phyloP scores from a whole-genome alignment of 1,139 yeast genomes.

The Kodamaea alishanica region DNA sequence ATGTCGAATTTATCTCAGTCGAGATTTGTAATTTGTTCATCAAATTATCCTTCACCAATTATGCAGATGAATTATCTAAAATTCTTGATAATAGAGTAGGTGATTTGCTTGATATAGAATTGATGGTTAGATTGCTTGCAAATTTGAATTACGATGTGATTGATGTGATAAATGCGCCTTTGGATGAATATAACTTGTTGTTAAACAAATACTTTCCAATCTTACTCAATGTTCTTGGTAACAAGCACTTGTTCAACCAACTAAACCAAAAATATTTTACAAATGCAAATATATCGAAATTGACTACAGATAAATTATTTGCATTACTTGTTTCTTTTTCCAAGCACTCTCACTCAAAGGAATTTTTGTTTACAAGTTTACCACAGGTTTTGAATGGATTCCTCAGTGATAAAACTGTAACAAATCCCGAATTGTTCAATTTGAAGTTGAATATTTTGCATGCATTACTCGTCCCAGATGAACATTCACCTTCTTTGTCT shows the following conservation, averaged over 20 bases:
- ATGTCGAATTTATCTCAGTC: slow-evolving; percentile 6
- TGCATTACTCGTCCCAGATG: slow-evolving; percentile 21
- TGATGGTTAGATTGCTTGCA: slow-evolving; percentile 26
- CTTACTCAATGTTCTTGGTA: slow-evolving; percentile 26
- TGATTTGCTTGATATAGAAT: slow-evolving; percentile 19
- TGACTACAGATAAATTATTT: slow-evolving; percentile 28
- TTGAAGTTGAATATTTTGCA: slow-evolving; percentile 25
- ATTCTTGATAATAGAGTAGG: neutral
- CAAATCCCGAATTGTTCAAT: slow-evolving; percentile 6
- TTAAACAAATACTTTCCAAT: slow-evolving; percentile 25
- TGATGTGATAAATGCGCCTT: slow-evolving; percentile 15
- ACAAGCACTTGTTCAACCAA: slow-evolving; percentile 17
- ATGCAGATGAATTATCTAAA: slow-evolving; percentile 5
- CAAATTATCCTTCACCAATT: slow-evolving; percentile 10
- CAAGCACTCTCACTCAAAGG: slow-evolving; percentile 20
- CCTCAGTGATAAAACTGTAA: slow-evolving; percentile 8
- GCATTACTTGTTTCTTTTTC: slow-evolving; percentile 24
- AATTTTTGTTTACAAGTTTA: slow-evolving; percentile 24
- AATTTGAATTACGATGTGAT: slow-evolving; percentile 12
- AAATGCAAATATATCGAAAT: slow-evolving; percentile 16
- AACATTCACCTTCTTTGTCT: slow-evolving; percentile 12
- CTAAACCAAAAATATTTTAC: slow-evolving; percentile 18
- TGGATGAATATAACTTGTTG: slow-evolving; percentile 19
- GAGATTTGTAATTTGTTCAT: slow-evolving; percentile 22
- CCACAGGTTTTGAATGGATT: slow-evolving; percentile 24